Conservation (phyloP, 2,329 filamentous ascomycete species). For the Trichoderma endophyticum region DNA sequence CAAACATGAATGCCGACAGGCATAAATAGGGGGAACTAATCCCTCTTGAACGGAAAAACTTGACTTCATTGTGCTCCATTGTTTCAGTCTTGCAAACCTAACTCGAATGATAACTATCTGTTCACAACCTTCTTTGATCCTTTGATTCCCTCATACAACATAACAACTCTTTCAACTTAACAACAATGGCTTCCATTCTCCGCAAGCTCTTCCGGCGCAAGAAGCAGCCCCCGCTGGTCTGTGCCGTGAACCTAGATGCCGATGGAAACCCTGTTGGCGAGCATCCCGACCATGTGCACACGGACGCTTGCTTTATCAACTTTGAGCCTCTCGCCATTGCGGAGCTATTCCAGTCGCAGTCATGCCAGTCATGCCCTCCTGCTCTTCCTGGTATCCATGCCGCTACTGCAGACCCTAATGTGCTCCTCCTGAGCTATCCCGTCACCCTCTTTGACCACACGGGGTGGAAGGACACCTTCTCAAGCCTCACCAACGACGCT, state of each 20-base stretch:
- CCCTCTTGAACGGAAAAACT: neutral
- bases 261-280: conserved; percentile 14
- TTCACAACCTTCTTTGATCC: neutral
- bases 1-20: neutral
- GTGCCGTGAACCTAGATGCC: conserved; percentile 2
- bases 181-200: conserved; percentile 8
- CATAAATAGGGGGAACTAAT: conserved; percentile 6
- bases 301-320: conserved; percentile 4
- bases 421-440: conserved; percentile 4
- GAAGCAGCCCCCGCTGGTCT: conserved; percentile 13
- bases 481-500: conserved; percentile 2
- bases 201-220: conserved; percentile 12
- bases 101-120: neutral
- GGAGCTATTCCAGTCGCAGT: conserved; percentile 15
- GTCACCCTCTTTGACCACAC: conserved; percentile 16
- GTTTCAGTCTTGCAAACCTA: neutral
- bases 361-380: neutral
- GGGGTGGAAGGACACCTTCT: conserved; percentile 12
- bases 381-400: conserved; percentile 9
- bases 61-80: neutral
- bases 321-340: conserved; percentile 13
- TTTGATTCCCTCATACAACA: neutral
- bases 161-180: neutral
- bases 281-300: conserved; percentile 9
- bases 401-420: conserved; percentile 12